Conservation (phyloP, 2,329 filamentous ascomycete genomes). For the Sporothrix pallida region DNA sequence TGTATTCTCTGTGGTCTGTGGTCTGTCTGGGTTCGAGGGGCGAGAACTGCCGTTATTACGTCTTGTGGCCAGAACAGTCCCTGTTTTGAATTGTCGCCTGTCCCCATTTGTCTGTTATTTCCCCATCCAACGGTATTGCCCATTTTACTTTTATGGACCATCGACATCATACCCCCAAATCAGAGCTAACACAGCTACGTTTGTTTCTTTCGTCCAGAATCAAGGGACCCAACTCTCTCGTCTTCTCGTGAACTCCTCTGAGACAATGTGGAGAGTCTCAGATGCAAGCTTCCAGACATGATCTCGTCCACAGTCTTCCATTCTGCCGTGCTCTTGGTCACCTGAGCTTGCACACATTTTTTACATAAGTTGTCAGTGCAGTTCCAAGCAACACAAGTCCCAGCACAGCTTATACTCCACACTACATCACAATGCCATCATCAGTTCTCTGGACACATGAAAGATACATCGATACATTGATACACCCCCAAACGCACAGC, state of each 20-base stretch:
- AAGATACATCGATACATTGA: no score
- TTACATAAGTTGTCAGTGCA: not conserved
- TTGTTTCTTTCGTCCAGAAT: not conserved
- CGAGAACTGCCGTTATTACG: not conserved
- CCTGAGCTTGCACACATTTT: no score
- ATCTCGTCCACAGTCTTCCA: not conserved
- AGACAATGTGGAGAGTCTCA: not conserved
- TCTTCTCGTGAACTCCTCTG: not conserved
- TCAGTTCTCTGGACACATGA: not conserved
- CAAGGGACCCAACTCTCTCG: not conserved
- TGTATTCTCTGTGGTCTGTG: not conserved
- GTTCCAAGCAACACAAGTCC: not conserved
- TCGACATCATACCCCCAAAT: not conserved
- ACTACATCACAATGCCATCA: conserved; percentile 14
- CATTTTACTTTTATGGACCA: not conserved
- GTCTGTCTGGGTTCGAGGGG: not conserved
- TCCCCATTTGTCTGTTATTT: not conserved
- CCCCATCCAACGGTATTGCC: not conserved
- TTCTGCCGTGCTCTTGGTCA: not conserved
- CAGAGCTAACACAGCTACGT: not conserved
- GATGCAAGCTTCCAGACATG: not conserved
- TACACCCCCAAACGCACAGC: not conserved
- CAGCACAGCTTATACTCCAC: not conserved
- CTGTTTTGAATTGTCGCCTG: not conserved
- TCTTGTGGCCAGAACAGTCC: conserved; percentile 10